Conservation (phyloP, 2,329 filamentous ascomycete genomes). For the Cladosporium sp. region DNA sequence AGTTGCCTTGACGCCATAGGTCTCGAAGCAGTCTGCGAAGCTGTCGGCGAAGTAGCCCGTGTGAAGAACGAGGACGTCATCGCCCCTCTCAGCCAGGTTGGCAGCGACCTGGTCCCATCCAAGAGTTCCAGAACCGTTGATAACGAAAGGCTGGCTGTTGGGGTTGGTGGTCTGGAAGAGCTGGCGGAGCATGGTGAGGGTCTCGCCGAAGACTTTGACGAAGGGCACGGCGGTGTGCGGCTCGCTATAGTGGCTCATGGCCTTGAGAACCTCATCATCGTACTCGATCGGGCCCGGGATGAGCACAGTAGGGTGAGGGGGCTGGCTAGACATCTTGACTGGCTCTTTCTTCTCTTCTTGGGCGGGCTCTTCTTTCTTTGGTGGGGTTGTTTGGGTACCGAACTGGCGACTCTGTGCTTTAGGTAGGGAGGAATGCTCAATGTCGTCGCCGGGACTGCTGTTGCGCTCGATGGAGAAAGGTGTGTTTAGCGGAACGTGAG, state of each 20-base stretch:
- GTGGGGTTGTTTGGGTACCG: constrained; percentile 19
- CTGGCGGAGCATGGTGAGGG: constrained; percentile 78
- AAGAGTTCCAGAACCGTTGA: constrained; percentile 89
- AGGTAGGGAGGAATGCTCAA: constrained; percentile 36
- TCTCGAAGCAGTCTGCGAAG: constrained; percentile 85
- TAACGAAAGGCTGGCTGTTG: constrained; percentile 79
- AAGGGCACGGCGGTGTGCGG: constrained; percentile 88
- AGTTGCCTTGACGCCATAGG: constrained; percentile 84
- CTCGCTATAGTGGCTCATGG: constrained; percentile 94
- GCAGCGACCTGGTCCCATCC: constrained; percentile 96
- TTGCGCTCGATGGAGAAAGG: constrained; percentile 56
- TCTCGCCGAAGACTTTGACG: constrained; percentile 85
- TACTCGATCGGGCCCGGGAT: constrained; percentile 98
- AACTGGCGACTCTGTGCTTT: constrained; percentile 22
- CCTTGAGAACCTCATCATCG: constrained; percentile 89
- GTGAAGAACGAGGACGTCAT: constrained; percentile 87
- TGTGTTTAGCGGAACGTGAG: constrained; percentile 55
- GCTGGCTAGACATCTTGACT: constrained; percentile 51
- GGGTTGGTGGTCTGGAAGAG: constrained; percentile 87
- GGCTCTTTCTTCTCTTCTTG: constrained; percentile 13
- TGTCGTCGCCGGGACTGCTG: constrained; percentile 47
- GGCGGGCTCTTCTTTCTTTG: constrained; percentile 18
- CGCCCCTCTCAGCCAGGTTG: constrained; percentile 82
- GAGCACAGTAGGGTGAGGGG: constrained; percentile 67
- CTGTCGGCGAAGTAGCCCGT: constrained; percentile 96